Conservation (phyloP, 805 yeast species). For the Lachancea nothofagi region DNA sequence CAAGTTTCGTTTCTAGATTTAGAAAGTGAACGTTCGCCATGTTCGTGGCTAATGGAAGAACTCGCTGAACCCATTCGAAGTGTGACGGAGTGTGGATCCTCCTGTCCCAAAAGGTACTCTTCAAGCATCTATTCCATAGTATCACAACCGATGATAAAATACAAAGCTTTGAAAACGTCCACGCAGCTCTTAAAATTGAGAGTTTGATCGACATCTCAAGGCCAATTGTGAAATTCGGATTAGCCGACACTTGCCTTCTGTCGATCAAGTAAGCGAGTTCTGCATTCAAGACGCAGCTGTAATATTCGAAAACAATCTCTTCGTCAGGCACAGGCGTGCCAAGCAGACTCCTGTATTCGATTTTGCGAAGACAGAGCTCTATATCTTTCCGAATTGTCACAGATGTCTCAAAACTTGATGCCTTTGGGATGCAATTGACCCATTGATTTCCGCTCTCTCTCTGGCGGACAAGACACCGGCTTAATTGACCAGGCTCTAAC, state of each 20-base stretch:
- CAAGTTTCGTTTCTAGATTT: too few relatives aligned
- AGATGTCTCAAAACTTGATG: background rate
- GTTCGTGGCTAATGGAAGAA: too few relatives aligned
- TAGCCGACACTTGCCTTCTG: background rate
- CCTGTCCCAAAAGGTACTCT: too few relatives aligned
- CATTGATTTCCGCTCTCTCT: background rate
- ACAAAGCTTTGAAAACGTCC: too few relatives aligned
- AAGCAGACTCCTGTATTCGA: background rate
- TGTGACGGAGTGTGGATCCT: too few relatives aligned
- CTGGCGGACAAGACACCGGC: background rate
- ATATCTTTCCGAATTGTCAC: background rate
- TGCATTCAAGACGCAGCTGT: constrained; percentile 1
- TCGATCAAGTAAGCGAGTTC: background rate
- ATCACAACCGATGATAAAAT: too few relatives aligned
- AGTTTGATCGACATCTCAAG: too few relatives aligned
- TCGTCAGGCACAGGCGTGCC: background rate
- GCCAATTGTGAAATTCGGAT: too few relatives aligned
- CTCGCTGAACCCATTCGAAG: too few relatives aligned
- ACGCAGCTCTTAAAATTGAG: too few relatives aligned
- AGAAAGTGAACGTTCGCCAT: too few relatives aligned
- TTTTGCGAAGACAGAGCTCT: background rate
- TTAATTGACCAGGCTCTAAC: background rate
- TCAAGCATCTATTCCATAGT: too few relatives aligned
- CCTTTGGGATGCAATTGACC: background rate
- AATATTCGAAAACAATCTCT: constrained; percentile 1